Evolutionary conservation across 2,329 filamentous ascomycete species (phyloP), one percentile per base, ranked within the genome.

Genomic region (Botryotinia narcissicola): DNA sequence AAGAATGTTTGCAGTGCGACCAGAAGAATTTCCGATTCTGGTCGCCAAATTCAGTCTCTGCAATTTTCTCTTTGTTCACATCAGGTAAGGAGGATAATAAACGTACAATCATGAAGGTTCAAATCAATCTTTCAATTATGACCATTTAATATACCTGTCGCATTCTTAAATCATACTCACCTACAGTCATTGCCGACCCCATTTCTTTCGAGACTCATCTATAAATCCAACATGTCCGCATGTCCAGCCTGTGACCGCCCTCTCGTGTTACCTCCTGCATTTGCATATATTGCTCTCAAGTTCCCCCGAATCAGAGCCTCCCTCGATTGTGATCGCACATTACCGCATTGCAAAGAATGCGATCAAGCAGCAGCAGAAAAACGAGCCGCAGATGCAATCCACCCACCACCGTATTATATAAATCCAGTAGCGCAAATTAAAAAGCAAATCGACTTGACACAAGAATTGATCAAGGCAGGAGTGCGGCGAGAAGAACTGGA

Each of bases 301-400:
- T 79, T 71, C 40, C 75, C 76, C 4, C 37, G 64, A 22, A 69
- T 78, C 29, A 54, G 54, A 25, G 54, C 73, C 71, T 71, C 75
- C 60, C 48, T 67, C 46, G 35, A 59, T 61, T 71, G 80, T 62
- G 74, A 80, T 61, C 78, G 76, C 12, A 70, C 46, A 1, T 69
- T 75, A 29, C 73, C 73, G 16, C 75, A 77, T 32, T 80, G 79
- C 73, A 75, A 75, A 42, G 71, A 76, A 8, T 80, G 79, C 71
- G 78, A 80, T 46, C 71, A 76, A 8, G 61, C 73, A 32, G 72
- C 70, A 54, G 75, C 77, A 10, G 72, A 76, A 20, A 74, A 73
- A 35, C 60, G 63, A 32, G 75, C 74, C 14, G 72, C 75, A 7
- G 70, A 75, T 46, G 75, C 75, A 14, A 76, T 77, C 57, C 62